Base-by-base conservation (phyloP, 768 basidiomycete species). In the Stropharia rugosoannulata region DNA sequence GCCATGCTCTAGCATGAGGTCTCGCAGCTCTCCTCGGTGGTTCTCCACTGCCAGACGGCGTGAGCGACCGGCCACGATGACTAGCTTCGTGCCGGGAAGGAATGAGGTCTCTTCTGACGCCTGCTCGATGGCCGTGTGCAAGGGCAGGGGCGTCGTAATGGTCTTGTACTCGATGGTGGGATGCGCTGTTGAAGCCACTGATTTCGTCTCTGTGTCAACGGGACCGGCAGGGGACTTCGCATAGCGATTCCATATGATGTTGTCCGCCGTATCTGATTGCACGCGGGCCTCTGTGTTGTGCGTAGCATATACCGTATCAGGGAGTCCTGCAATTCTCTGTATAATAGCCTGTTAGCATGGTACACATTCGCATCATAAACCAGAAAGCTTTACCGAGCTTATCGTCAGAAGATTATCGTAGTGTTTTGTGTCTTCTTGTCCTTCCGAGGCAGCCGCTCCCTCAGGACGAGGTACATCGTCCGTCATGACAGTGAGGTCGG, bases 241-340 rank as follows among this genome's bases (percentile, higher is more conserved):
- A 63, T 86, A 93, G 49, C 76, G 81, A 0, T 72, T 71, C 92
- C 94, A 95, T 0, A 79, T 68, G 47, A 94, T 74, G 59, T 85
- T 84, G 66, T 98, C 95, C 0, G 93, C 94, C 0, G 88, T 92
- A 52, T 91, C 88, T 0, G 90, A 93, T 57, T 87, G 85, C 58
- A 96, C 62, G 5, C 80, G 80, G 19, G 78, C 83, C 59, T 88
- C 81, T 0, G 89, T 88, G 45, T 78, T 83, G 2, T 73, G 72
- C 44, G 81, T 77, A 0, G 82, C 86, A 58, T 93, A 92, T 10
- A 88, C 75, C 0, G 90, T 91, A 65, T 93, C 90, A 0, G 81
- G 80, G 62, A 83, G 77, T 2, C 71, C 79, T 5, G 74, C 64
- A 39, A 68, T 68, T 59, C 62, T 69, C 76, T 74, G 36, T 29